These are phyloP conservation scores for Trichoderma koningiopsis DNA, from an alignment of 2,329 filamentous ascomycete species.

Conservation along the genomic window DNA sequence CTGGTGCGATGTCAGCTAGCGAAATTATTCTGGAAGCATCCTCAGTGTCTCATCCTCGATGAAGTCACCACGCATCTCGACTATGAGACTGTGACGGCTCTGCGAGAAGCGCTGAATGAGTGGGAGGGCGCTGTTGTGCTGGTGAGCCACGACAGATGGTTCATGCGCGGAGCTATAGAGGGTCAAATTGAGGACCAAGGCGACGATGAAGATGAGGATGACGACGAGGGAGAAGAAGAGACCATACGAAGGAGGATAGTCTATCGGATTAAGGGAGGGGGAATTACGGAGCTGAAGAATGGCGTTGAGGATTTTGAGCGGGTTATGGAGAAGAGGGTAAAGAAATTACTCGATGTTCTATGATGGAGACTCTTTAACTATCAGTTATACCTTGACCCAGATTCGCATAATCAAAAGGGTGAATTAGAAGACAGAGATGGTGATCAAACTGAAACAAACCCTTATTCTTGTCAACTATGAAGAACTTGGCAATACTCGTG, in stretches of 20 bases:
- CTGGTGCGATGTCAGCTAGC: constrained; percentile 68
- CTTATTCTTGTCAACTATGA: not conserved
- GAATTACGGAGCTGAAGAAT: constrained; percentile 55
- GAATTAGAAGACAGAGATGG: not conserved
- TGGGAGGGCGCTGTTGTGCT: constrained; percentile 77
- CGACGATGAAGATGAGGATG: constrained; percentile 40
- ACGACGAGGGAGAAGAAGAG: constrained; percentile 50
- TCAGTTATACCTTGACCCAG: not conserved
- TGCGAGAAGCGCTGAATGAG: constrained; percentile 64
- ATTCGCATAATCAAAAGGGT: not conserved
- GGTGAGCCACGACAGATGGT: constrained; percentile 81
- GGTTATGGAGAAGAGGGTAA: constrained; percentile 61
- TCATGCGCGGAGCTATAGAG: constrained; percentile 69
- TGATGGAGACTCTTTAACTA: not conserved
- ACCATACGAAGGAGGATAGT: constrained; percentile 54
- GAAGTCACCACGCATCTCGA: constrained; percentile 86
- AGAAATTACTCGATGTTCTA: constrained; percentile 41
- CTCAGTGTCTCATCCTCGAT: constrained; percentile 75
- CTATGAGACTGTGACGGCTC: constrained; percentile 74
- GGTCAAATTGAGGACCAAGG: constrained; percentile 42
- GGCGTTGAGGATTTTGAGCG: constrained; percentile 69
- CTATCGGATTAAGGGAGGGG: constrained; percentile 62
- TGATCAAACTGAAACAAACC: not conserved
- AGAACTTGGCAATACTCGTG: constrained; percentile 29
- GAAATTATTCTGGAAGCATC: constrained; percentile 66